A percentile compares a stretch with the other conserved stretches of the same genome.
phyloP scores from a whole-genome alignment of 2,329 filamentous ascomycete species.

The Grosmannia clavigera region DNA sequence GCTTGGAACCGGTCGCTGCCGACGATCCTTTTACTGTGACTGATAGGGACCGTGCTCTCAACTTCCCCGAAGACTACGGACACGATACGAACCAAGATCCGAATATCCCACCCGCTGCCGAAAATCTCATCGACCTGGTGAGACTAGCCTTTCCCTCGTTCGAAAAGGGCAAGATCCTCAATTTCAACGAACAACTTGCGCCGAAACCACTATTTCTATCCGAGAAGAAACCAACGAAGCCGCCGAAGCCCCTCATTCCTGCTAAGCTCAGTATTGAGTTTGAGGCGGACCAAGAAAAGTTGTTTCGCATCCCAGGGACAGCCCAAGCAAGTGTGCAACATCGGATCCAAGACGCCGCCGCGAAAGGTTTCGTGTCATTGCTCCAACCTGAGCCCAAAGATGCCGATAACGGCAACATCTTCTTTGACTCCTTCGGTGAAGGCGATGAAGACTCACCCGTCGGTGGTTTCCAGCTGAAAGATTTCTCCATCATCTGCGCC shows the following conservation, averaged over 20 bases:
- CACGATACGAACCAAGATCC: conserved; percentile 44
- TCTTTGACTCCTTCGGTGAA: conserved; percentile 18
- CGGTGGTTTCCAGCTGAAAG: conserved; percentile 63
- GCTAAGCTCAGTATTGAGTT: conserved; percentile 84
- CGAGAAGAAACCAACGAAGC: conserved; percentile 66
- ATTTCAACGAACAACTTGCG: conserved; percentile 73
- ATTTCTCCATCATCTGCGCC: conserved; percentile 74
- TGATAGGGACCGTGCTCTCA: conserved; percentile 22
- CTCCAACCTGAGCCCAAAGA: conserved; percentile 26
- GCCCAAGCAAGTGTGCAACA: conserved; percentile 40
- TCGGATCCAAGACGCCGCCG: conserved; percentile 38
- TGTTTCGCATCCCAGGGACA: conserved; percentile 63
- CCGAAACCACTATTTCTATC: conserved; percentile 67
- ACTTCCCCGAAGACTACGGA: conserved; percentile 31
- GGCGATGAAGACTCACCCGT: conserved; percentile 50
- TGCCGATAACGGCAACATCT: conserved; percentile 32
- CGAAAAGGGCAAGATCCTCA: conserved; percentile 59
- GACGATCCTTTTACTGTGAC: conserved; percentile 18
- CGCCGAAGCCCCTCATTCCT: conserved; percentile 69
- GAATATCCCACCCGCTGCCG: conserved; percentile 54
- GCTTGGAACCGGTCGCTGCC: conserved; percentile 17
- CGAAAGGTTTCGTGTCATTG: conserved; percentile 32
- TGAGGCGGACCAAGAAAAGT: conserved; percentile 72
- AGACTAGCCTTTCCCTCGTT: conserved; percentile 74
- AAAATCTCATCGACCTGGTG: conserved; percentile 63